A percentile compares a stretch with the other conserved stretches of the same genome.
Conservation (phyloP, 1,284 basidiomycete species). For the Meripilus lineatus region DNA sequence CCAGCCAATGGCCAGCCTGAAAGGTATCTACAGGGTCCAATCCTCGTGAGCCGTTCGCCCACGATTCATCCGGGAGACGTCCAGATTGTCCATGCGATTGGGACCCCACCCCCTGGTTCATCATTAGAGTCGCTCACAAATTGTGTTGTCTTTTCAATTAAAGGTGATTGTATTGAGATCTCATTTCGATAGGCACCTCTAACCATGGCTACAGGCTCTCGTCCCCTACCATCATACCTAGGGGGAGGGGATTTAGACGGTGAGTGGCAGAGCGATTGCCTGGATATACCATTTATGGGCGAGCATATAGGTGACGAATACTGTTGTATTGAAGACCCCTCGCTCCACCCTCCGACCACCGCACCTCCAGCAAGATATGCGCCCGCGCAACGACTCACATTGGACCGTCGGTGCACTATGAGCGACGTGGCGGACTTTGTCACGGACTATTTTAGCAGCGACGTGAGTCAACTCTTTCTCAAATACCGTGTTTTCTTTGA, state of each 20-base stretch:
- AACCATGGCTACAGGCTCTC: conserved; percentile 34
- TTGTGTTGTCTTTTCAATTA: conserved; percentile 54
- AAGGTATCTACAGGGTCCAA: conserved; percentile 52
- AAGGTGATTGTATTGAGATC: conserved; percentile 31
- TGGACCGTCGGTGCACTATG: conserved; percentile 56
- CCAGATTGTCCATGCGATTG: conserved; percentile 55
- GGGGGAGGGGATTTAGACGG: conserved; percentile 67
- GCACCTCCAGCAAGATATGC: conserved; percentile 46
- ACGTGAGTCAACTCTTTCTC: conserved; percentile 34
- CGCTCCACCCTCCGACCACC: conserved; percentile 17
- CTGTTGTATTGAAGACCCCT: too few relatives aligned
- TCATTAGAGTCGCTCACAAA: conserved; percentile 45
- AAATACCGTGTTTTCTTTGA: conserved; percentile 4
- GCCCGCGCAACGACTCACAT: conserved; percentile 39
- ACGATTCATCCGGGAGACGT: conserved; percentile 68
- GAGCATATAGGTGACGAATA: too few relatives aligned
- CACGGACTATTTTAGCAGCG: conserved; percentile 64
- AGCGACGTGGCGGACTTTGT: conserved; percentile 71
- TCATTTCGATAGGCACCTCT: too few relatives aligned
- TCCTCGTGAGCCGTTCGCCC: conserved; percentile 59
- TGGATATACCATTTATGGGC: too few relatives aligned
- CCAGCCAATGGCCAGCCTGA: conserved; percentile 30
- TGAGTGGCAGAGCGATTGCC: conserved; percentile 23
- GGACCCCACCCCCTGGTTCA: conserved; percentile 45
- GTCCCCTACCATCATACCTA: conserved; percentile 57